Evolutionary conservation across 306 rosid species (phyloP).

Genomic region (Oxytropis ochrocephala): DNA sequence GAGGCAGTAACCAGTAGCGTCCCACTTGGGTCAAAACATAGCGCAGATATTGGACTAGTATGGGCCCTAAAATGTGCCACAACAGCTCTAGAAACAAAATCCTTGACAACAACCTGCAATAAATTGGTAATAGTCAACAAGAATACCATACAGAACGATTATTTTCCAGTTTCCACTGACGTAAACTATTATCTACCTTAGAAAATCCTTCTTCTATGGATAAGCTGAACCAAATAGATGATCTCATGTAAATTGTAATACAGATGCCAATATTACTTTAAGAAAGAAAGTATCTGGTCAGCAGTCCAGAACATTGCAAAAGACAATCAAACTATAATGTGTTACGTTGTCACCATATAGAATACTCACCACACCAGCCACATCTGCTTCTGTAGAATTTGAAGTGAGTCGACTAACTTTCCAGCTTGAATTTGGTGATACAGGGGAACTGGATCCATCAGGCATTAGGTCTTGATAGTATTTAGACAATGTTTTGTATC

Average conservation of each 20-base stretch:
- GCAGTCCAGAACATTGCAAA: conserved; percentile 23
- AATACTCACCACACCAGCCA: conserved; percentile 85
- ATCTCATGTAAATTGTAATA: conserved; percentile 40
- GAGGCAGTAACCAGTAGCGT: conserved; percentile 89
- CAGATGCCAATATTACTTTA: conserved; percentile 31
- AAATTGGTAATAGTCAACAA: conserved; percentile 17
- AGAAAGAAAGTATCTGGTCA: conserved; percentile 32
- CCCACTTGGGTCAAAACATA: conserved; percentile 92
- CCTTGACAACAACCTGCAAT: conserved; percentile 83
- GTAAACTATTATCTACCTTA: conserved; percentile 37
- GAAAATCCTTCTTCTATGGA: conserved; percentile 38
- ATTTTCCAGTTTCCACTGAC: conserved; percentile 16
- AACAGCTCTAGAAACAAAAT: conserved; percentile 63
- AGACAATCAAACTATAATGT: conserved; percentile 13
- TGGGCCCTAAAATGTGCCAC: conserved; percentile 87
- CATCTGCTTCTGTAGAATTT: conserved; percentile 60
- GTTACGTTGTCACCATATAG: conserved; percentile 16
- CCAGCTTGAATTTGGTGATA: conserved; percentile 71
- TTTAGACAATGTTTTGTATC: conserved; percentile 86
- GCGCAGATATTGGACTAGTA: conserved; percentile 81
- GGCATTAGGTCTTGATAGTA: conserved; percentile 87
- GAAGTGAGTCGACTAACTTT: conserved; percentile 69
- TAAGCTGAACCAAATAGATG: conserved; percentile 38
- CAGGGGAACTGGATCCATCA: conserved; percentile 87
- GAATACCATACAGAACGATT: conserved; percentile 6